phyloP scores from a whole-genome alignment of 371 early-diverging fungal genomes.

The Mortierella sp. region DNA sequence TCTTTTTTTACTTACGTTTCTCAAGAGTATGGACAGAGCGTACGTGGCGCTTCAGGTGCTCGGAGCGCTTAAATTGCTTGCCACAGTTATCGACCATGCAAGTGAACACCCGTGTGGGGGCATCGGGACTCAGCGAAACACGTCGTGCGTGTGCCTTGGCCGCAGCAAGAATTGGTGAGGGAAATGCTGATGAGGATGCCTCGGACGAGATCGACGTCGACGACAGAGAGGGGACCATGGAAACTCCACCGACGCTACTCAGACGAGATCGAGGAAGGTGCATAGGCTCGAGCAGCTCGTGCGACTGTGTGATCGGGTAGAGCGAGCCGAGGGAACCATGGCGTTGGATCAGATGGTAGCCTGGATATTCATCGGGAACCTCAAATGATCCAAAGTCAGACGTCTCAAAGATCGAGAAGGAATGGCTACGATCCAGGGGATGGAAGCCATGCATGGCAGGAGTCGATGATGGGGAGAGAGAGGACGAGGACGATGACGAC shows the following conservation, averaged over 20 bases:
- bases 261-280: neutral
- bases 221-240: slow-evolving; percentile 35
- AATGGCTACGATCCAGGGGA: slow-evolving; percentile 11
- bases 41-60: slow-evolving; percentile 75
- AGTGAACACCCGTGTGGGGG: slow-evolving; percentile 15
- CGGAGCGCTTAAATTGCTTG: slow-evolving; percentile 72
- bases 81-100: slow-evolving; percentile 69
- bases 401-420: slow-evolving; percentile 13
- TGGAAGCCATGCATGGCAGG: neutral
- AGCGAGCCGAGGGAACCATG: slow-evolving; percentile 47
- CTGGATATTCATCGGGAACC: slow-evolving; percentile 25
- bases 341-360: slow-evolving; percentile 23
- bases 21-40: slow-evolving; percentile 76
- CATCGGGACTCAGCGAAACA: slow-evolving; percentile 39
- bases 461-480: neutral
- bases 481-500: slow-evolving; percentile 2
- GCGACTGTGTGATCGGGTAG: slow-evolving; percentile 42
- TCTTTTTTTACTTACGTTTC: slow-evolving; percentile 64
- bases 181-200: slow-evolving; percentile 10
- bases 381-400: slow-evolving; percentile 15
- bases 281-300: slow-evolving; percentile 31
- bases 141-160: slow-evolving; percentile 25
- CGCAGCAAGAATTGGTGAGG: neutral
- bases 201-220: slow-evolving; percentile 36
- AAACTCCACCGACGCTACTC: slow-evolving; percentile 2